These are phyloP conservation scores for Russula foetens DNA, from an alignment of 768 basidiomycete genomes.

Conservation along the genomic window DNA sequence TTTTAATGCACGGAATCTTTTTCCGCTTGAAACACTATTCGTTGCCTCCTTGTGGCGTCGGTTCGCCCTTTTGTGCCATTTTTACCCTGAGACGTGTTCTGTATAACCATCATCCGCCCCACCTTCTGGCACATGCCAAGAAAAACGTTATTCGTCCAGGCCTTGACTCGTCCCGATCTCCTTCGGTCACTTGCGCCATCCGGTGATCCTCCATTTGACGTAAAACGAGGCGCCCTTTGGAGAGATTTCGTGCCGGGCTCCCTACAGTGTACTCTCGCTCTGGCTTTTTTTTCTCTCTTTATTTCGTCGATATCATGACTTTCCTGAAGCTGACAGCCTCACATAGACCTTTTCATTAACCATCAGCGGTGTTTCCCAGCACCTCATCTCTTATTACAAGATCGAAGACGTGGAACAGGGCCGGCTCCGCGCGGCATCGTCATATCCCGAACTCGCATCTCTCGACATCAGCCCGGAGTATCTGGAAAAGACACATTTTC, in stretches of 20 bases:
- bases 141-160: slow-evolving; percentile 4
- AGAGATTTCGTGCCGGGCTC: background rate
- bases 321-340: slow-evolving; percentile 6
- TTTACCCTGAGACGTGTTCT: background rate
- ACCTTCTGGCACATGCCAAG: background rate
- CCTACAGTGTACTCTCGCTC: background rate
- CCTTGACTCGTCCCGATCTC: background rate
- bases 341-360: slow-evolving; percentile 83
- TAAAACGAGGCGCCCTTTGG: slow-evolving; percentile 1
- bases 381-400: slow-evolving; percentile 92
- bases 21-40: background rate
- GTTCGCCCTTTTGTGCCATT: background rate
- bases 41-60: background rate
- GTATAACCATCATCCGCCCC: background rate
- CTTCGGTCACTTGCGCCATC: slow-evolving; percentile 1
- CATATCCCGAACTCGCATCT: slow-evolving; percentile 77
- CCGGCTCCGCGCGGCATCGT: slow-evolving; percentile 80
- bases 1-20: too few species aligned
- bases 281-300: background rate
- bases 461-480: slow-evolving; percentile 85
- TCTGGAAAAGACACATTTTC: slow-evolving; percentile 84
- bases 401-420: slow-evolving; percentile 87
- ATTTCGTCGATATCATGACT: background rate
- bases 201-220: slow-evolving; percentile 6
- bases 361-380: slow-evolving; percentile 79